Base-by-base conservation (phyloP, 345 rosid species). In the Salix brachista region DNA sequence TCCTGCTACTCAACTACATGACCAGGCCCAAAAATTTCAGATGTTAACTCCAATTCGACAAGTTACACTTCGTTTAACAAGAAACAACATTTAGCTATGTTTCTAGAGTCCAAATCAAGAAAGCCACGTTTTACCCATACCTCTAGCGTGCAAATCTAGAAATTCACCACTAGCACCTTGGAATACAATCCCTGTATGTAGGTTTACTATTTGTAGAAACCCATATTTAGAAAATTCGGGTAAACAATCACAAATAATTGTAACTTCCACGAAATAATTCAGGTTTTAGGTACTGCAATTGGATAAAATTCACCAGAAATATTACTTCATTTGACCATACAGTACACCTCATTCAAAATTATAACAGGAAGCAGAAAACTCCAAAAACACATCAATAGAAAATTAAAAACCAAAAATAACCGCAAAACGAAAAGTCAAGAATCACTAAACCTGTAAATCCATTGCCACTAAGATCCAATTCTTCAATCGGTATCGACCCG, bases 391-490 rank as follows among this genome's bases (percentile, higher is more conserved):
- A 34, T 8, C 67, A 28, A 64, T 7, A 65, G 61, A 34, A 58
- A 8, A 39, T 25, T 28, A 30, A 67, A 66, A 36, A n/a, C 21
- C 13, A 5, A 69, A 12, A 28, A 28, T 26, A n/a, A 69, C 32
- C 50, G 36, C 69, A 69, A 64, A 39, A 16, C 19, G 26, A 48
- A 67, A 54, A 58, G 58, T 77, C 61, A 73, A 78, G 74, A 65
- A 65, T 64, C 68, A 46, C 69, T 82, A n/a, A 23, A 91, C 99
- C 97, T 76, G 97, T 93, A 77, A 95, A 93, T 67, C 91, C 93
- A 81, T 93, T 95, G 85, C 83, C 77, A 69, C 97, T 89, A 79
- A 95, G 97, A 93, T 95, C 99, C 88, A 95, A 64, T 83, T 90
- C 97, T 50, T 36, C 85, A 81, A 93, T 26, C 0, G 90, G 90